Percentiles rank a stretch among this genome's conserved stretches.
Evolutionary conservation across 1,284 basidiomycete genomes (phyloP).

Genomic region (Golubevia pallescens): DNA sequence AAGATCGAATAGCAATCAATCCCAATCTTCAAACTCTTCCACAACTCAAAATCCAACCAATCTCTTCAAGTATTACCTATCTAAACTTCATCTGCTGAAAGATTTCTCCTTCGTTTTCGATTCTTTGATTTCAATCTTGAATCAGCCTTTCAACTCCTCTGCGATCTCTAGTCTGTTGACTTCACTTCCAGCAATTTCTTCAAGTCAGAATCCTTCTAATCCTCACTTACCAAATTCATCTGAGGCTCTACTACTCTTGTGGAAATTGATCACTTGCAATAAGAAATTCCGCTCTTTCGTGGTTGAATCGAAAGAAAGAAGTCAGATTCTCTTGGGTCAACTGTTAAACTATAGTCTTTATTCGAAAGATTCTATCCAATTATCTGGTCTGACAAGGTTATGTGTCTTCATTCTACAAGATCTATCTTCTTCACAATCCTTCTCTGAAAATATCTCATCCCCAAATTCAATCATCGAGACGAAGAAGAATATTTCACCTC

Average conservation of each 20-base stretch:
- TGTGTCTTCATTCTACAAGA: slow-evolving; percentile 55
- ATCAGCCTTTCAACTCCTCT: no score
- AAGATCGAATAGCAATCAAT: not conserved
- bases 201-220: no score
- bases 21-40: not conserved
- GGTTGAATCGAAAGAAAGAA: no score
- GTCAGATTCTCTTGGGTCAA: no score
- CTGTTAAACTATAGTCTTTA: slow-evolving; percentile 38
- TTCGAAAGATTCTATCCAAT: slow-evolving; percentile 35
- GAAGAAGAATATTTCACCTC: not conserved
- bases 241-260: slow-evolving; percentile 31
- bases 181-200: no score
- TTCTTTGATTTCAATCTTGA: not conserved
- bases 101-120: slow-evolving; percentile 27
- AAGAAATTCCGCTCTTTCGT: slow-evolving; percentile 33
- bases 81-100: slow-evolving; percentile 48
- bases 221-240: no score
- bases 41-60: not conserved
- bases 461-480: slow-evolving; percentile 18
- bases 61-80: slow-evolving; percentile 46
- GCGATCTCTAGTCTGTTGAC: no score
- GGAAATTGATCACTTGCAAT: slow-evolving; percentile 43
- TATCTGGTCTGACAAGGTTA: slow-evolving; percentile 44
- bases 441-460: slow-evolving; percentile 36
- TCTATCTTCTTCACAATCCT: slow-evolving; percentile 30